phyloP scores from a whole-genome alignment of 2,329 filamentous ascomycete genomes.

The Curvularia sp. region DNA sequence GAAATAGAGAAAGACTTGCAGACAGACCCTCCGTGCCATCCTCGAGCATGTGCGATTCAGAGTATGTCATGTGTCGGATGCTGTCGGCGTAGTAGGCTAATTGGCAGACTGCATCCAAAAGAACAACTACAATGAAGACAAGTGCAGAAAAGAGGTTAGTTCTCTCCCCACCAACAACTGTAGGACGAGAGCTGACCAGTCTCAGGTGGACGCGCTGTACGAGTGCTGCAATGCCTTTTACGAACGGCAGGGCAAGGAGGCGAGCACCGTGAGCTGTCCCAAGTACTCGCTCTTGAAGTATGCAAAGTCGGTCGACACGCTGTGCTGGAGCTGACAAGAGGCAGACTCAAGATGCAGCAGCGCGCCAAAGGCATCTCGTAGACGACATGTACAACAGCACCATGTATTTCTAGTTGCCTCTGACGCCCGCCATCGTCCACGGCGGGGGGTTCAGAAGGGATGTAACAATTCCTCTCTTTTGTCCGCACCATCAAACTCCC shows the following conservation, averaged over 20 bases:
- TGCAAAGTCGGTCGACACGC: not conserved
- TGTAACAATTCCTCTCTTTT: constrained; percentile 54
- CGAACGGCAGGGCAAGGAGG: constrained; percentile 75
- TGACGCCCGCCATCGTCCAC: no score
- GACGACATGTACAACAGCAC: not conserved
- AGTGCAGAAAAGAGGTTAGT: constrained; percentile 68
- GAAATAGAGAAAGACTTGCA: constrained; percentile 73
- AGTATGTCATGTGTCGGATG: constrained; percentile 57
- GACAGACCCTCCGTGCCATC: constrained; percentile 81
- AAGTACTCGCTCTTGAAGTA: constrained; percentile 75
- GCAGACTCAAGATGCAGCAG: constrained; percentile 81
- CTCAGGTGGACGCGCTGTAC: constrained; percentile 83
- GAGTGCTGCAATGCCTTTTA: constrained; percentile 94
- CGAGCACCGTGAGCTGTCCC: constrained; percentile 82
- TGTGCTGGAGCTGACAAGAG: constrained; percentile 17
- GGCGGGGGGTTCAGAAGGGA: not conserved
- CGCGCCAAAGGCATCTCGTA: constrained; percentile 55
- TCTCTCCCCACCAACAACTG: not conserved
- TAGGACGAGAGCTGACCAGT: constrained; percentile 20
- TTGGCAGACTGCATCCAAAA: constrained; percentile 77
- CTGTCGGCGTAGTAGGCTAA: constrained; percentile 10
- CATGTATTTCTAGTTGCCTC: no score
- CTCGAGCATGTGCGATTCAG: constrained; percentile 90
- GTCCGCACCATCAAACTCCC: constrained; percentile 52
- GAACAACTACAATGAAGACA: constrained; percentile 84